Evolutionary conservation across 495 filamentous ascomycete species (phyloP).

Genomic region (Echria macrotheca): DNA sequence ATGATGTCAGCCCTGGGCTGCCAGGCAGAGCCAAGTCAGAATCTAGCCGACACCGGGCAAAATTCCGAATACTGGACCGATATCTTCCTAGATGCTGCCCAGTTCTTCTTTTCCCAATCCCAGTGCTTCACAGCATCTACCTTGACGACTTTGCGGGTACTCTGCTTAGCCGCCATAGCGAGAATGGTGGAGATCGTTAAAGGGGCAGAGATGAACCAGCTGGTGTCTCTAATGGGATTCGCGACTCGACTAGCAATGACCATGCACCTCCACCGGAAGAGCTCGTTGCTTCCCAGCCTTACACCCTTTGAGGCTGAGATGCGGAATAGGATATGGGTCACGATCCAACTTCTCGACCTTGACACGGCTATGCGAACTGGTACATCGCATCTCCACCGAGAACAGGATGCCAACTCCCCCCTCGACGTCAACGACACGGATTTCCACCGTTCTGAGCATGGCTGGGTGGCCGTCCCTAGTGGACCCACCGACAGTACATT

Average conservation of each 20-base stretch:
- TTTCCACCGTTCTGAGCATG: constrained; percentile 15
- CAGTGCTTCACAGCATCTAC: constrained; percentile 13
- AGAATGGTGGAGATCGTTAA: constrained; percentile 22
- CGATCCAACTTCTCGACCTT: constrained; percentile 36
- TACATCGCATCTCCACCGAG: constrained; percentile 15
- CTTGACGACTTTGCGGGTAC: constrained; percentile 17
- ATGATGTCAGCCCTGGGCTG: constrained; percentile 25
- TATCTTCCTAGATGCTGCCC: constrained; percentile 18
- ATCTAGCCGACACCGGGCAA: constrained; percentile 14
- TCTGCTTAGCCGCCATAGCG: constrained; percentile 21
- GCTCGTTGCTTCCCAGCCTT: constrained; percentile 36
- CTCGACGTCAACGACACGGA: constrained; percentile 19
- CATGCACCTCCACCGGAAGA: constrained; percentile 21
- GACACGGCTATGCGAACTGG: constrained; percentile 33
- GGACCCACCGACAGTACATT: constrained; percentile 19
- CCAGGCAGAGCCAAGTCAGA: constrained; percentile 11
- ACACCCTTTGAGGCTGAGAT: constrained; percentile 38
- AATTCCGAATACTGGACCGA: constrained; percentile 19
- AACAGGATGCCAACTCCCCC: constrained; percentile 16
- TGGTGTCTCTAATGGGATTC: constrained; percentile 22
- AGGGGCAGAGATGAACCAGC: constrained; percentile 13
- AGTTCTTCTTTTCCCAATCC: constrained; percentile 20
- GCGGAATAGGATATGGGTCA: constrained; percentile 37
- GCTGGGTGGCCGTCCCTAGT: constrained; percentile 8
- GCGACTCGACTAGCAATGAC: constrained; percentile 17